Percentiles rank a stretch among this genome's conserved stretches.
Conservation (phyloP, 306 rosid genomes). For the Oxytropis ochrocephala region DNA sequence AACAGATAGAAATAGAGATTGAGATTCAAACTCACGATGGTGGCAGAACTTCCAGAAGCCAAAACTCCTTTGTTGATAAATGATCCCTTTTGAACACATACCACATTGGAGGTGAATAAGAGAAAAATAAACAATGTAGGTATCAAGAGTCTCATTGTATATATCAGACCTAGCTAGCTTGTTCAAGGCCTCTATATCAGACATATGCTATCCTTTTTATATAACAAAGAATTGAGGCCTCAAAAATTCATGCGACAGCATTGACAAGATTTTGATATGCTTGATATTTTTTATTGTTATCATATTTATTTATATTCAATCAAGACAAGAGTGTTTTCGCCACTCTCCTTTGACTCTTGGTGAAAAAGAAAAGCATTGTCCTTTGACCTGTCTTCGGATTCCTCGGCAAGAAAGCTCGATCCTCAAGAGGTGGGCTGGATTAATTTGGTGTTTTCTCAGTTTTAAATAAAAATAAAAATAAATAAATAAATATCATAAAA, state of each 20-base stretch:
- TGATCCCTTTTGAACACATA: conserved; percentile 24
- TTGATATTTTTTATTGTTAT: conserved; percentile 7
- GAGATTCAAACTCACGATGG: conserved; percentile 29
- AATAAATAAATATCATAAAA: too few relatives aligned
- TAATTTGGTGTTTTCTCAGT: conserved; percentile 37
- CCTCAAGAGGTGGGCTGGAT: conserved; percentile 53
- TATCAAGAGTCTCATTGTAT: conserved; percentile 34
- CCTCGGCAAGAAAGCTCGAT: conserved; percentile 46
- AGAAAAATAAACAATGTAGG: conserved; percentile 30
- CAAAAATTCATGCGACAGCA: conserved; percentile 13
- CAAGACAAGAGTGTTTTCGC: conserved; percentile 5
- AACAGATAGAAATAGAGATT: background rate
- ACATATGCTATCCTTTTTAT: background rate
- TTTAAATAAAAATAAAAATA: conserved; percentile 1
- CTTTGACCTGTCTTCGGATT: conserved; percentile 59
- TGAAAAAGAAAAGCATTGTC: conserved; percentile 1
- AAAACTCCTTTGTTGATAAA: conserved; percentile 23
- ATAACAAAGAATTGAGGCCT: background rate
- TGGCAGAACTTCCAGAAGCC: conserved; percentile 27
- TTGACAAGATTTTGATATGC: conserved; percentile 21
- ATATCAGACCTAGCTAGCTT: background rate
- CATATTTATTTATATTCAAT: background rate
- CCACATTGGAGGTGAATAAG: conserved; percentile 28
- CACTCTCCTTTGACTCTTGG: too few relatives aligned
- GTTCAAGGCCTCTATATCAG: background rate